phyloP scores from a whole-genome alignment of 257 asterid species.

The Salvia hispanica region DNA sequence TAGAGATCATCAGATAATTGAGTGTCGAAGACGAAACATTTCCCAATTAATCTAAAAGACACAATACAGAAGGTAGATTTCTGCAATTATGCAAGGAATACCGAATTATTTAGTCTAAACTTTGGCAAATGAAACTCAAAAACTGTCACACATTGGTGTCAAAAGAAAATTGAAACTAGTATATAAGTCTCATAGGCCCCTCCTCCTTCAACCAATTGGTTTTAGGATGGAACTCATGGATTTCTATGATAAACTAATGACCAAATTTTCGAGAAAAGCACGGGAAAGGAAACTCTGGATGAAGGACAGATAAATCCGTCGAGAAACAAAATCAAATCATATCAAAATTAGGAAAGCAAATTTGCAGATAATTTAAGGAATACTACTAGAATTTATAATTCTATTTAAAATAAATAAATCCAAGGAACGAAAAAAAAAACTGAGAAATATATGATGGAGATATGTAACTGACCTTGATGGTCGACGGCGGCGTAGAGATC shows the following conservation, averaged over 20 bases:
- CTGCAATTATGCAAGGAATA: background rate
- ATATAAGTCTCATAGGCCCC: no score
- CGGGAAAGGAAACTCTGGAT: background rate
- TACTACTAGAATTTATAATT: background rate
- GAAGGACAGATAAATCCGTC: background rate
- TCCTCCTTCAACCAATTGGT: no score
- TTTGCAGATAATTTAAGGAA: background rate
- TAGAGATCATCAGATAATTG: background rate
- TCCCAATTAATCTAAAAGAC: background rate
- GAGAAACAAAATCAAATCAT: no score
- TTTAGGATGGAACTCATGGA: no score
- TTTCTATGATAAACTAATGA: no score
- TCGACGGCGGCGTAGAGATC: background rate
- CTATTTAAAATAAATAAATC: background rate
- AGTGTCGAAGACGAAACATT: background rate
- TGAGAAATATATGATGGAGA: background rate
- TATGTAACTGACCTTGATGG: slow-evolving; percentile 25
- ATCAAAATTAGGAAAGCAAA: background rate
- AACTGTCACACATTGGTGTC: no score
- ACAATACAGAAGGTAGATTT: background rate
- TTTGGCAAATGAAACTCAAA: no score
- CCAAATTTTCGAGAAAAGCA: no score
- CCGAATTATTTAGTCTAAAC: background rate
- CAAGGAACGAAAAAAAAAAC: background rate
- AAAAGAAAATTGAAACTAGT: no score